These are phyloP conservation scores for Colletotrichum liaoningense DNA, from an alignment of 2,329 filamentous ascomycete genomes.

Conservation along the genomic window DNA sequence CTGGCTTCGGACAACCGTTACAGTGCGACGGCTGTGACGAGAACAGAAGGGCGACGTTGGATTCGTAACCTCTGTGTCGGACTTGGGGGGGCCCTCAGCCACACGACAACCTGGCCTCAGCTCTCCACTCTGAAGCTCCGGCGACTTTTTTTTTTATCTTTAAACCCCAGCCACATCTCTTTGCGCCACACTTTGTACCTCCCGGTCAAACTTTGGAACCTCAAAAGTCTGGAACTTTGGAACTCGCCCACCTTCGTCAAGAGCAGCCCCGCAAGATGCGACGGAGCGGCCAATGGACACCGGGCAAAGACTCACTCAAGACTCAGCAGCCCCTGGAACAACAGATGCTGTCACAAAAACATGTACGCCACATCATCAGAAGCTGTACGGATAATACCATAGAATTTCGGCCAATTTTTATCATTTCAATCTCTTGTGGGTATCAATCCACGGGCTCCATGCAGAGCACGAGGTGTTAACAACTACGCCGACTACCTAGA, in stretches of 20 bases:
- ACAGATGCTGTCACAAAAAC: neutral
- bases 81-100: constrained; percentile 14
- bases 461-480: neutral
- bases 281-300: constrained; percentile 16
- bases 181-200: neutral
- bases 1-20: constrained; percentile 17
- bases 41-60: neutral
- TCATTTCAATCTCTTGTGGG: constrained; percentile 10
- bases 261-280: neutral
- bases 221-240: neutral
- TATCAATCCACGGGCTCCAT: constrained; percentile 25
- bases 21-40: constrained; percentile 7
- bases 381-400: neutral
- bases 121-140: neutral
- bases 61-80: constrained; percentile 13
- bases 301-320: constrained; percentile 15
- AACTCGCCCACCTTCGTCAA: neutral
- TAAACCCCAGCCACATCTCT: constrained; percentile 14
- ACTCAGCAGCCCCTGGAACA: neutral
- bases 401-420: neutral
- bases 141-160: neutral
- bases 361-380: neutral
- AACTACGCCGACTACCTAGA: neutral
- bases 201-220: neutral
- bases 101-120: constrained; percentile 11